Conservation (phyloP, 2,329 filamentous ascomycete species). For the Plenodomus lindquistii region DNA sequence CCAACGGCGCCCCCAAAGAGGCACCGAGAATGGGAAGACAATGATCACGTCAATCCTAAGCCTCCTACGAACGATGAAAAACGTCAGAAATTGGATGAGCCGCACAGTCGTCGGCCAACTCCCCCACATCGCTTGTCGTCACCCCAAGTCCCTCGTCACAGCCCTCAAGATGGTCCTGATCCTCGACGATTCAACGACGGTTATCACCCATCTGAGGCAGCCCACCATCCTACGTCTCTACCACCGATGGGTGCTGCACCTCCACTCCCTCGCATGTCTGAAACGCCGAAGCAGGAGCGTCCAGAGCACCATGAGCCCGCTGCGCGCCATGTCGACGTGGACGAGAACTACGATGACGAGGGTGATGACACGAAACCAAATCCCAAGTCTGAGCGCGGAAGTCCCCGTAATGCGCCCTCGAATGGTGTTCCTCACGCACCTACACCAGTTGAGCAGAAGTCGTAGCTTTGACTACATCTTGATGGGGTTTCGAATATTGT, state of each 20-base stretch:
- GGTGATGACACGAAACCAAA: conserved; percentile 75
- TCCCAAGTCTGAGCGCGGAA: conserved; percentile 51
- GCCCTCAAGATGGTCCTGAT: conserved; percentile 66
- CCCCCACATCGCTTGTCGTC: conserved; percentile 52
- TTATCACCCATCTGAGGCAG: conserved; percentile 91
- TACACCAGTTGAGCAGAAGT: conserved; percentile 43
- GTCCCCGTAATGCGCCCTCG: conserved; percentile 43
- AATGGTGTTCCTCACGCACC: conserved; percentile 41
- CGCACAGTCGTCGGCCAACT: conserved; percentile 70
- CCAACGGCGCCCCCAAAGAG: conserved; percentile 77
- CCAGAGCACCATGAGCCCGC: conserved; percentile 72
- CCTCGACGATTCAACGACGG: conserved; percentile 71
- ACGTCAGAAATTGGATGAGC: conserved; percentile 82
- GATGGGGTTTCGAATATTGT: no score
- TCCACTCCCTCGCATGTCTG: conserved; percentile 59
- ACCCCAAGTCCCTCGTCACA: conserved; percentile 71
- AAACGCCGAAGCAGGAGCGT: conserved; percentile 45
- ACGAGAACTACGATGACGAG: conserved; percentile 96
- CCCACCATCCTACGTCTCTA: conserved; percentile 75
- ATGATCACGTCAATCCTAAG: conserved; percentile 73
- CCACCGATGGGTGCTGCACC: conserved; percentile 51
- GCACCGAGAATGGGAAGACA: conserved; percentile 90
- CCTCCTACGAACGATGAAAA: conserved; percentile 80
- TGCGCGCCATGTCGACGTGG: conserved; percentile 92
- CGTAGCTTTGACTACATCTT: no score